These are phyloP conservation scores for Termitomyces sp. DNA, from an alignment of 1,284 basidiomycete genomes.

Conservation along the genomic window DNA sequence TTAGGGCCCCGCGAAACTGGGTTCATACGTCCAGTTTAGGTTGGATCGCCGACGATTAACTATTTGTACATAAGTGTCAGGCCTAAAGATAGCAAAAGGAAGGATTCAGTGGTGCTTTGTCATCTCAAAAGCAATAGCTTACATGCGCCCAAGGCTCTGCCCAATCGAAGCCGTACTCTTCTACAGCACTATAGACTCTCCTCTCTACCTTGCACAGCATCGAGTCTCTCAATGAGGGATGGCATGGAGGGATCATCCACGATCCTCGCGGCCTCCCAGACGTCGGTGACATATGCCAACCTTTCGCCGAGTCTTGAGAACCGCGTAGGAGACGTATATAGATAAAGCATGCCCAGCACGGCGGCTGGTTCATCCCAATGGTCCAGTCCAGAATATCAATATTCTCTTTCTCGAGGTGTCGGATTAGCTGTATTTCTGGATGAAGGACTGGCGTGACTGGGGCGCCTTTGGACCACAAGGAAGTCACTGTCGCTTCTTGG, in stretches of 20 bases:
- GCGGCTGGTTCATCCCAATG: constrained; percentile 14
- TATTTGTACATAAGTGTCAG: too few relatives aligned
- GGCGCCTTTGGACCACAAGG: constrained; percentile 14
- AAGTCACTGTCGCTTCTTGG: constrained; percentile 3
- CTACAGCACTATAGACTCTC: constrained; percentile 10
- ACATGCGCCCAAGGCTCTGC: neutral
- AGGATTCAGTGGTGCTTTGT: too few relatives aligned
- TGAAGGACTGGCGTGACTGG: constrained; percentile 11
- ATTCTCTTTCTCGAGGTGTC: constrained; percentile 11
- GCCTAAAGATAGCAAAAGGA: too few relatives aligned
- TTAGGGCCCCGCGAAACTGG: too few relatives aligned
- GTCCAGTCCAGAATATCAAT: constrained; percentile 9
- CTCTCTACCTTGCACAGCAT: constrained; percentile 8
- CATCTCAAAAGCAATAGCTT: neutral
- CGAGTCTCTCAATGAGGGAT: constrained; percentile 1
- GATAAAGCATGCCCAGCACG: constrained; percentile 16
- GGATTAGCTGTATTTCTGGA: constrained; percentile 14
- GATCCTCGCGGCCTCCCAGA: constrained; percentile 13
- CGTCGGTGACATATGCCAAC: constrained; percentile 13
- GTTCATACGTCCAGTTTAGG: too few relatives aligned
- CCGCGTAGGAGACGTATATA: constrained; percentile 10
- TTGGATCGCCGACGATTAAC: too few relatives aligned
- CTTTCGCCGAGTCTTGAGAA: neutral
- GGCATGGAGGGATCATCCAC: constrained; percentile 14
- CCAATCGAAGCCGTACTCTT: constrained; percentile 15